Conservation (phyloP, 1,139 yeast species). For the Debaryomyces coudertii region DNA sequence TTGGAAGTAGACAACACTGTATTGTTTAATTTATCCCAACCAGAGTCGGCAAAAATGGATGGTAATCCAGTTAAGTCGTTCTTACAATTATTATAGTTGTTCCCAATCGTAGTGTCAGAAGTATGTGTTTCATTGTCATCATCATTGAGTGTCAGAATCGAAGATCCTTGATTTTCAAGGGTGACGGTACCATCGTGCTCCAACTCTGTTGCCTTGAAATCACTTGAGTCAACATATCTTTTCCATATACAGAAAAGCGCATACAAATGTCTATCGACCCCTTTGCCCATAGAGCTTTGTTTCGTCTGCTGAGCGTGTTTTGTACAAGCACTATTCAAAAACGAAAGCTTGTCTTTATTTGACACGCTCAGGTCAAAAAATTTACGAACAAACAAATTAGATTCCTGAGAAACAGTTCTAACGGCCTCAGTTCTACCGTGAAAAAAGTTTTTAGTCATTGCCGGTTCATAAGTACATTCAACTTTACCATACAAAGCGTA, state of each 20-base stretch:
- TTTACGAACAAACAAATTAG: slow-evolving; percentile 80
- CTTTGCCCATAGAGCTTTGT: slow-evolving; percentile 72
- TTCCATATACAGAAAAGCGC: slow-evolving; percentile 91
- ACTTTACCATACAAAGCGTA: slow-evolving; percentile 91
- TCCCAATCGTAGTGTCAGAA: slow-evolving; percentile 29
- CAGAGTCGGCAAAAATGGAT: slow-evolving; percentile 73
- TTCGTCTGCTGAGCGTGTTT: slow-evolving; percentile 71
- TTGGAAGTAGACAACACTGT: slow-evolving; percentile 49
- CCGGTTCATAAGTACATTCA: slow-evolving; percentile 94
- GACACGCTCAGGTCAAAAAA: slow-evolving; percentile 73
- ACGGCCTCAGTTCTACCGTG: slow-evolving; percentile 95
- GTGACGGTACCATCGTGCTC: slow-evolving; percentile 11
- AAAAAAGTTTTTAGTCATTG: slow-evolving; percentile 85
- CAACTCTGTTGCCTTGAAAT: slow-evolving; percentile 12
- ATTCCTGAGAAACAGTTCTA: slow-evolving; percentile 78
- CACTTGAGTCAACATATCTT: slow-evolving; percentile 54
- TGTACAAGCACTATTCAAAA: slow-evolving; percentile 67
- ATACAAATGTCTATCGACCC: slow-evolving; percentile 88
- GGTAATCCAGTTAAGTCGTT: slow-evolving; percentile 32
- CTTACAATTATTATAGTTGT: slow-evolving; percentile 19
- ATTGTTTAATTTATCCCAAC: slow-evolving; percentile 60
- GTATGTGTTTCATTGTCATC: slow-evolving; percentile 20
- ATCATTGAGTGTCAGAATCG: slow-evolving; percentile 20
- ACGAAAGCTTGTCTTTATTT: slow-evolving; percentile 61
- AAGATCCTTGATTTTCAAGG: slow-evolving; percentile 15